A percentile compares a stretch with the other conserved stretches of the same genome.
phyloP scores from a whole-genome alignment of 2,329 filamentous ascomycete genomes.

The Pleoardoris graminearum region DNA sequence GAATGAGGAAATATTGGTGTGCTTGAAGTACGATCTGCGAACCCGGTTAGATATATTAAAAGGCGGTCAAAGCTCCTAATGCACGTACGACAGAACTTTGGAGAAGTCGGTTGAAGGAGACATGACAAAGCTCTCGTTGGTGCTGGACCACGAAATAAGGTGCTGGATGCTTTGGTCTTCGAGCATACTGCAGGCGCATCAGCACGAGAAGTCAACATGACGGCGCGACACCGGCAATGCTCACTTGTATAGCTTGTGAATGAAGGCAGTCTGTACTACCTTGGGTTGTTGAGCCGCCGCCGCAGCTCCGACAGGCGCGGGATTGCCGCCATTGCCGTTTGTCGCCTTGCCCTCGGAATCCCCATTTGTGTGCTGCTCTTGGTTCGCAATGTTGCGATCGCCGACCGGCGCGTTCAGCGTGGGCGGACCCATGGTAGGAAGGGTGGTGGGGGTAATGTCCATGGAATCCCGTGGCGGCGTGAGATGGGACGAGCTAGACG shows the following conservation, averaged over 20 bases:
- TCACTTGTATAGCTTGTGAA: slow-evolving; percentile 98
- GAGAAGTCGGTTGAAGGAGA: slow-evolving; percentile 96
- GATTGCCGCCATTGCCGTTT: slow-evolving; percentile 49
- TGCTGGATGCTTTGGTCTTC: slow-evolving; percentile 93
- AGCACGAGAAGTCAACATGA: slow-evolving; percentile 26
- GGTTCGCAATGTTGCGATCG: slow-evolving; percentile 47
- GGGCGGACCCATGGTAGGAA: slow-evolving; percentile 54
- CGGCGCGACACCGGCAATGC: too few species aligned
- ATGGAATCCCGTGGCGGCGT: slow-evolving; percentile 56
- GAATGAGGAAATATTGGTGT: slow-evolving; percentile 98
- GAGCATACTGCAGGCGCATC: slow-evolving; percentile 72
- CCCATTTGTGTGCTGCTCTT: slow-evolving; percentile 28
- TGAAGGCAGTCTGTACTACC: slow-evolving; percentile 97
- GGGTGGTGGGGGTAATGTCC: slow-evolving; percentile 57
- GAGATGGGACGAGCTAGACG: slow-evolving; percentile 47
- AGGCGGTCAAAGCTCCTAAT: slow-evolving; percentile 26
- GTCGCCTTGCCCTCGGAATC: slow-evolving; percentile 33
- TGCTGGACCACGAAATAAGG: slow-evolving; percentile 92
- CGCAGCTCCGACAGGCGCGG: slow-evolving; percentile 59
- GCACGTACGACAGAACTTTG: slow-evolving; percentile 89
- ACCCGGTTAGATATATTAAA: slow-evolving; percentile 33
- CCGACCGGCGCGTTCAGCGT: slow-evolving; percentile 53
- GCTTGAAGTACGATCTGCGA: slow-evolving; percentile 93
- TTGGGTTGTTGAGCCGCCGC: slow-evolving; percentile 89
- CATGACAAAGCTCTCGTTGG: slow-evolving; percentile 98